Percentiles rank a stretch among this genome's conserved stretches.
phyloP scores from a whole-genome alignment of 83 land plant genomes.

The Thuja plicata region DNA sequence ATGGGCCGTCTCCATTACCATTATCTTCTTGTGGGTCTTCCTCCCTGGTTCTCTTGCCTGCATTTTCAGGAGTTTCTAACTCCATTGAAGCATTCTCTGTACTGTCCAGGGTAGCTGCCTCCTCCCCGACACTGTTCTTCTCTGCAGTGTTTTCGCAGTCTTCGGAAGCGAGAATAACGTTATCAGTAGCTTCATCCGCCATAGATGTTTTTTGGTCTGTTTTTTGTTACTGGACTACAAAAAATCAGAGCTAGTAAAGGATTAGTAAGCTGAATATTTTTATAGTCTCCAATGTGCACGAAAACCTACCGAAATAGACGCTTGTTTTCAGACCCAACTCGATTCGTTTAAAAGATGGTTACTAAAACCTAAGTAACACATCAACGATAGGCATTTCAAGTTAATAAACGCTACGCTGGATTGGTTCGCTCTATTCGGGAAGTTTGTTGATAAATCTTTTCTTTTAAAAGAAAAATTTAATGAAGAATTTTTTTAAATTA shows the following conservation, averaged over 20 bases:
- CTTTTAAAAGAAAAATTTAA: too few relatives aligned
- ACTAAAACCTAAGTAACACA: too few relatives aligned
- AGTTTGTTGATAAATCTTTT: too few relatives aligned
- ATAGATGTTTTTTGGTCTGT: background rate
- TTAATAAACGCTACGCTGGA: too few relatives aligned
- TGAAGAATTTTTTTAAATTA: too few relatives aligned
- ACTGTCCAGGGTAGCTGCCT: background rate
- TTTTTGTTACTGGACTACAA: background rate
- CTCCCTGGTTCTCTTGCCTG: slow-evolving; percentile 30
- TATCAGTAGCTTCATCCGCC: background rate
- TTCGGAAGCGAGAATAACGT: background rate
- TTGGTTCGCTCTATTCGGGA: too few relatives aligned
- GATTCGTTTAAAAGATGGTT: too few relatives aligned
- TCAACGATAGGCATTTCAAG: too few relatives aligned
- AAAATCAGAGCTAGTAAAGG: background rate
- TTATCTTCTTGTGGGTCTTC: slow-evolving; percentile 18
- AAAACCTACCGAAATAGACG: background rate
- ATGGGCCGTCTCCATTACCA: background rate
- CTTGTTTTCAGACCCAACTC: background rate
- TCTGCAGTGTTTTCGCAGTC: too few relatives aligned
- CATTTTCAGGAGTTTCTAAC: background rate
- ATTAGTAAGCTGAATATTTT: background rate
- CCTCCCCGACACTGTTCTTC: background rate
- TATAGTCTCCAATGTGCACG: background rate
- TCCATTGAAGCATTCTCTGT: background rate